A percentile compares a stretch with the other conserved stretches of the same genome.
phyloP scores from a whole-genome alignment of 768 basidiomycete species.

The Mycena polygramma region DNA sequence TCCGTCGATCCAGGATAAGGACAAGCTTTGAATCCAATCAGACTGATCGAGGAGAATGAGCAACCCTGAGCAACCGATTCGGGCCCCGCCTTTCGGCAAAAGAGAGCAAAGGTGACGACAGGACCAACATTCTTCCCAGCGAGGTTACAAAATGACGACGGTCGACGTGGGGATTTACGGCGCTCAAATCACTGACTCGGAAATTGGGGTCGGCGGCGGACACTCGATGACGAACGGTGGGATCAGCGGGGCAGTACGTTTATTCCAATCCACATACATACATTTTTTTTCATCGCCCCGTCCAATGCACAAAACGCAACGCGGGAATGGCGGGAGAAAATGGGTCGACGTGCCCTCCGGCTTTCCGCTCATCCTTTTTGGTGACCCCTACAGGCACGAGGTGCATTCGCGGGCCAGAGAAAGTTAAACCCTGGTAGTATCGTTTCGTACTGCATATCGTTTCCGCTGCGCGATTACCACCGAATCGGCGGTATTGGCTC shows the following conservation, averaged over 20 bases:
- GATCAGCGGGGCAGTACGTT: slow-evolving; percentile 17
- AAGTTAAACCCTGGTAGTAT: no score
- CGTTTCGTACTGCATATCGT: neutral
- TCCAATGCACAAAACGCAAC: slow-evolving; percentile 17
- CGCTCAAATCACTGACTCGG: neutral
- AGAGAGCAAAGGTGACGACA: no score
- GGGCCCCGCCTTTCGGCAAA: no score
- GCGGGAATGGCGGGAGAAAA: slow-evolving; percentile 20
- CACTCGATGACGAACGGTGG: slow-evolving; percentile 15
- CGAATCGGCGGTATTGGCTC: slow-evolving; percentile 89
- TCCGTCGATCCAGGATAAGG: no score
- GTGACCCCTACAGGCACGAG: slow-evolving; percentile 4
- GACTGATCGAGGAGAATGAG: no score
- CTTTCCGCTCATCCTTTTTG: slow-evolving; percentile 11
- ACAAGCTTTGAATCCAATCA: no score
- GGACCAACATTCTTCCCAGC: neutral
- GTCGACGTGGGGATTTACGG: slow-evolving; percentile 13
- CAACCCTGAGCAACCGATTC: no score
- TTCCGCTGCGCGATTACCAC: slow-evolving; percentile 58
- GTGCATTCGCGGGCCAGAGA: neutral
- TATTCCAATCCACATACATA: slow-evolving; percentile 32
- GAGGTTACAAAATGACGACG: neutral
- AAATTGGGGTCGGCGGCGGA: neutral
- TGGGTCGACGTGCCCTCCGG: slow-evolving; percentile 8
- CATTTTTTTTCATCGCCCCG: slow-evolving; percentile 17